phyloP scores from a whole-genome alignment of 2,329 filamentous ascomycete species.

The Metarhizium anisopliae region DNA sequence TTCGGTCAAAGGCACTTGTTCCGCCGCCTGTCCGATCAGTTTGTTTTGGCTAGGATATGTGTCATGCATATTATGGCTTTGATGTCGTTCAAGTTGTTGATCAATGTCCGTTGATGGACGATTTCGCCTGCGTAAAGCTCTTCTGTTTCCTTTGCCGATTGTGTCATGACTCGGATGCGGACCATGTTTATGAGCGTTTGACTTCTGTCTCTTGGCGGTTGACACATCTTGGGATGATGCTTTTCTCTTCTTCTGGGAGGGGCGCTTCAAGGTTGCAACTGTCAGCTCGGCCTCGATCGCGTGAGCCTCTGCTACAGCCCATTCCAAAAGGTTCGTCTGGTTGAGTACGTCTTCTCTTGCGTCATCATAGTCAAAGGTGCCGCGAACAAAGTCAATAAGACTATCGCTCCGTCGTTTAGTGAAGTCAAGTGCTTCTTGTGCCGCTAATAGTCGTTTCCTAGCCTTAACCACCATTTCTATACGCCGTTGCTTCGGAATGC shows the following conservation, averaged over 20 bases:
- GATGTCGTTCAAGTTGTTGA: neutral
- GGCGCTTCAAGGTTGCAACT: neutral
- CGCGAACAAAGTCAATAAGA: constrained; percentile 4
- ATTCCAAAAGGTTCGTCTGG: constrained; percentile 14
- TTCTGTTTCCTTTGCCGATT: neutral
- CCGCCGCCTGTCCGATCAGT: neutral
- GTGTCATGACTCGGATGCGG: neutral
- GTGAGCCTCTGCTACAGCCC: constrained; percentile 16
- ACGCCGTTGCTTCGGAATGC: constrained; percentile 3
- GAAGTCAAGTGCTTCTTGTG: neutral
- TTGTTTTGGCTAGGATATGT: neutral
- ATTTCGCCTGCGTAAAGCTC: neutral
- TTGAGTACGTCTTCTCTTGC: constrained; percentile 10
- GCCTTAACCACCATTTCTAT: constrained; percentile 3
- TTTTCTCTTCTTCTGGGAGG: neutral
- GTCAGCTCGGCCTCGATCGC: constrained; percentile 15
- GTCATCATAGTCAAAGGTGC: constrained; percentile 1
- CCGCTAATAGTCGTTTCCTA: neutral
- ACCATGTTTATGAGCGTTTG: neutral
- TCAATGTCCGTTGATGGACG: neutral
- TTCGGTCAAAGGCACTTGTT: neutral
- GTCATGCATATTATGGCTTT: neutral
- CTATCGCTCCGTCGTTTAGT: neutral
- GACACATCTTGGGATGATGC: neutral
- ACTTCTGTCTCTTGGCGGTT: neutral